A percentile compares a stretch with the other conserved stretches of the same genome.
These are phyloP conservation scores for Lenwebbia sp. DNA, from an alignment of 345 rosid genomes.

Conservation along the genomic window DNA sequence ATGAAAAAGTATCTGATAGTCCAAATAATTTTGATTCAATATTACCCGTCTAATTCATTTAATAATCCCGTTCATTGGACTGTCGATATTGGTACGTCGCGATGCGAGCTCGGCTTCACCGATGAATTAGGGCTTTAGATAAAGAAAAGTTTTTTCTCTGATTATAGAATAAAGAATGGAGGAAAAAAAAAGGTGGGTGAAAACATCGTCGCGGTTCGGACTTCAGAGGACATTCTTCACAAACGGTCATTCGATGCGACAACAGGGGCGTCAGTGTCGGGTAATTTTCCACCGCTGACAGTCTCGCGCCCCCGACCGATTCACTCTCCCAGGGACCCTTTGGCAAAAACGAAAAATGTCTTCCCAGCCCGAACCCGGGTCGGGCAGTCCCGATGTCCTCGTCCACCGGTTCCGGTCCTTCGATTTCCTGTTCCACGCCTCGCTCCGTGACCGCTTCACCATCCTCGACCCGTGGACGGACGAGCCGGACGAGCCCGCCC, in stretches of 20 bases:
- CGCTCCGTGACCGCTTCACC: not conserved
- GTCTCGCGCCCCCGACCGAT: not conserved
- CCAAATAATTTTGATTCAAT: not conserved
- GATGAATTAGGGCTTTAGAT: too few species aligned
- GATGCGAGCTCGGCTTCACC: too few species aligned
- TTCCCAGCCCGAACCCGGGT: not conserved
- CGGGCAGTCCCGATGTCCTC: constrained; percentile 8
- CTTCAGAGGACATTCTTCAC: too few species aligned
- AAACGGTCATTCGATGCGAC: not conserved
- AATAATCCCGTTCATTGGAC: not conserved
- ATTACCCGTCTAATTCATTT: not conserved
- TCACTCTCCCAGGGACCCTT: not conserved
- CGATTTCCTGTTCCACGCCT: not conserved
- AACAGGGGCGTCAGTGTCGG: not conserved
- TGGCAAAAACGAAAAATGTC: not conserved
- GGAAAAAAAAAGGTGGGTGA: too few species aligned
- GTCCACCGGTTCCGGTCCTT: constrained; percentile 15
- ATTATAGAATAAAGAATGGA: too few species aligned
- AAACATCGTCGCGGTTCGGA: too few species aligned
- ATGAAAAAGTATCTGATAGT: not conserved
- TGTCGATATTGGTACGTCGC: too few species aligned
- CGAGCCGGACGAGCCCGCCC: constrained; percentile 6
- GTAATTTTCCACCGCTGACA: not conserved
- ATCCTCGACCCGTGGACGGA: constrained; percentile 16
- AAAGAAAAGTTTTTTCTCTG: too few species aligned